A percentile compares a stretch with the other conserved stretches of the same genome.
Evolutionary conservation across 2,329 filamentous ascomycete species (phyloP).

Genomic region (Xylariaceae sp.): DNA sequence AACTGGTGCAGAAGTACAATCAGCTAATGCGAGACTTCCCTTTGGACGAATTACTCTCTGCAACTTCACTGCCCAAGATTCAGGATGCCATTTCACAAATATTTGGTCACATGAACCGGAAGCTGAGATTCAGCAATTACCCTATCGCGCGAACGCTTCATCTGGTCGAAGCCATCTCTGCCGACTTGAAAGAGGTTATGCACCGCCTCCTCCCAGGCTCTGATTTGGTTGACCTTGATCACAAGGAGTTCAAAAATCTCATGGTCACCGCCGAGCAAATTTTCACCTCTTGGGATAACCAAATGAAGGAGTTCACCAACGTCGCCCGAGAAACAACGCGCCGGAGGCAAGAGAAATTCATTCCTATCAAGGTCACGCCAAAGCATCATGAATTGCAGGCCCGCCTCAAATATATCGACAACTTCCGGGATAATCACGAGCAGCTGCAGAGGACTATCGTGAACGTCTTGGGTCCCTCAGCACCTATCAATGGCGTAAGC

Average conservation of each 20-base stretch:
- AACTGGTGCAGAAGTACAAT: conserved; percentile 97
- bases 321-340: conserved; percentile 92
- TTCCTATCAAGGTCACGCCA: conserved; percentile 91
- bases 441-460: conserved; percentile 95
- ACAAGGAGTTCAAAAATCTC: conserved; percentile 79
- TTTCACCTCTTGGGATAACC: conserved; percentile 91
- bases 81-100: conserved; percentile 86
- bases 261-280: conserved; percentile 82
- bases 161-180: conserved; percentile 95
- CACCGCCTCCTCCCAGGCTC: conserved; percentile 82
- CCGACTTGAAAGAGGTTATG: conserved; percentile 81
- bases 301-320: conserved; percentile 96
- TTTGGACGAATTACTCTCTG: conserved; percentile 87
- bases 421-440: conserved; percentile 95
- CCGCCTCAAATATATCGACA: conserved; percentile 86
- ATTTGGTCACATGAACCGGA: conserved; percentile 95
- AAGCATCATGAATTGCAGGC: conserved; percentile 87
- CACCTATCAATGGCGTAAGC: conserved; percentile 48
- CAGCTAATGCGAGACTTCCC: conserved; percentile 98
- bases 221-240: conserved; percentile 87
- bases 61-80: conserved; percentile 82
- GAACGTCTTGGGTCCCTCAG: conserved; percentile 84
- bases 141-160: conserved; percentile 86
- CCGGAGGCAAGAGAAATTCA: conserved; percentile 94
- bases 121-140: conserved; percentile 93